These are phyloP conservation scores for Allium fistulosum DNA, from an alignment of 106 monocot species.

Conservation along the genomic window DNA sequence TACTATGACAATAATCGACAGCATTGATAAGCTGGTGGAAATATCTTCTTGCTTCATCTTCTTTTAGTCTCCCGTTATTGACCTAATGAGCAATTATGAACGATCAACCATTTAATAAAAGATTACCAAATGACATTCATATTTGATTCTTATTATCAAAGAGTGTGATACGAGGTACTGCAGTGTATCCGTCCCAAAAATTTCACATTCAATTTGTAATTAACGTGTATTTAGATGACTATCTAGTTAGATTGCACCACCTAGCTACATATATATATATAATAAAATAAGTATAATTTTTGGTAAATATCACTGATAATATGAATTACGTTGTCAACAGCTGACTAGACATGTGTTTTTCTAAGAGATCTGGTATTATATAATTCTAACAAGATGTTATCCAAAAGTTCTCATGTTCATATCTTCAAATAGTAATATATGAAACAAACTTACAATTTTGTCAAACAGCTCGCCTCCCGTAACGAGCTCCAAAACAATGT, in stretches of 20 bases:
- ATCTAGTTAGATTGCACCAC: too few species aligned
- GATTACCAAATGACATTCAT: not conserved
- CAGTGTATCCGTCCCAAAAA: too few species aligned
- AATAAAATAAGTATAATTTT: not conserved
- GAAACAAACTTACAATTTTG: slow-evolving; percentile 65
- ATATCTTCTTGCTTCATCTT: slow-evolving; percentile 83
- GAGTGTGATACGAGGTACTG: not conserved
- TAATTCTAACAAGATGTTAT: not conserved
- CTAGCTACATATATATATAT: not conserved
- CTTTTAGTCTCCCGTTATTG: slow-evolving; percentile 59
- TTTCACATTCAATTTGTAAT: too few species aligned
- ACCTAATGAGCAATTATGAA: slow-evolving; percentile 28
- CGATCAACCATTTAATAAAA: slow-evolving; percentile 2
- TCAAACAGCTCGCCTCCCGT: slow-evolving; percentile 91
- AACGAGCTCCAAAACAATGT: slow-evolving; percentile 80
- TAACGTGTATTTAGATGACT: too few species aligned
- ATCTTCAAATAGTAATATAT: not conserved
- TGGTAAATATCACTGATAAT: not conserved
- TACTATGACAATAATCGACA: slow-evolving; percentile 91
- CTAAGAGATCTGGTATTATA: not conserved
- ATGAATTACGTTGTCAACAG: too few species aligned
- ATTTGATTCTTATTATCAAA: not conserved
- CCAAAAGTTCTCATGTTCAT: not conserved
- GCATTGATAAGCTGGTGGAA: slow-evolving; percentile 94
- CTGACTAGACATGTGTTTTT: too few species aligned